Conservation (phyloP, 495 filamentous ascomycete species). For the Hyaloscypha hepaticicola region DNA sequence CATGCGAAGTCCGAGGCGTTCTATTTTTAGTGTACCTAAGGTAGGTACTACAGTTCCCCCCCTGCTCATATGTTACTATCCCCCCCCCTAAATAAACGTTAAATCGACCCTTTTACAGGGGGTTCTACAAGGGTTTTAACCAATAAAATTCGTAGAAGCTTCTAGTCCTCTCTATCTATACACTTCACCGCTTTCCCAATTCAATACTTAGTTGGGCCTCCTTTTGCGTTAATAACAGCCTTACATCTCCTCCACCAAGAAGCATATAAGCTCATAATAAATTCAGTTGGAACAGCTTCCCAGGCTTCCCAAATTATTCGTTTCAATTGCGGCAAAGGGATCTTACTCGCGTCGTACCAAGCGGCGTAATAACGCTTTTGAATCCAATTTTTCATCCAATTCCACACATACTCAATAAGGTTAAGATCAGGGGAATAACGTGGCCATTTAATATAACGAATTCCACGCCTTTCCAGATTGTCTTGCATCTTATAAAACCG, state of each 20-base stretch:
- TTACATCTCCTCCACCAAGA: conserved; percentile 10
- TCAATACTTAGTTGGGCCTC: conserved; percentile 13
- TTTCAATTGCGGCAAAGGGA: neutral
- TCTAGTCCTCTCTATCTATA: neutral
- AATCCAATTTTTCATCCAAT: too few relatives aligned
- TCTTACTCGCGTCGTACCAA: neutral
- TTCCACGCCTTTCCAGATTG: neutral
- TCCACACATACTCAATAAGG: conserved; percentile 33
- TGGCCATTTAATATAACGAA: conserved; percentile 28
- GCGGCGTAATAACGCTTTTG: conserved; percentile 18
- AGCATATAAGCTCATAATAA: conserved; percentile 11
- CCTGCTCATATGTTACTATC: too few relatives aligned
- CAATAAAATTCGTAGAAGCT: too few relatives aligned
- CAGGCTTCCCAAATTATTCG: conserved; percentile 15
- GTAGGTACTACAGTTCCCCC: too few relatives aligned
- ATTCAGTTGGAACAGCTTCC: conserved; percentile 16
- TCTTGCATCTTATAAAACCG: neutral
- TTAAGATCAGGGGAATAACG: conserved; percentile 33
- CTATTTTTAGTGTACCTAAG: too few relatives aligned
- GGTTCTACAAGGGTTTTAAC: too few relatives aligned
- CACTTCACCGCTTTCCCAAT: conserved; percentile 6
- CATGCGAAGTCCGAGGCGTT: too few relatives aligned
- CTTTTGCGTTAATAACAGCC: conserved; percentile 15
- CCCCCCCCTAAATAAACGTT: neutral
- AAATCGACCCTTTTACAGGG: too few relatives aligned